phyloP scores from a whole-genome alignment of 345 rosid genomes.

The Combretum micranthum region DNA sequence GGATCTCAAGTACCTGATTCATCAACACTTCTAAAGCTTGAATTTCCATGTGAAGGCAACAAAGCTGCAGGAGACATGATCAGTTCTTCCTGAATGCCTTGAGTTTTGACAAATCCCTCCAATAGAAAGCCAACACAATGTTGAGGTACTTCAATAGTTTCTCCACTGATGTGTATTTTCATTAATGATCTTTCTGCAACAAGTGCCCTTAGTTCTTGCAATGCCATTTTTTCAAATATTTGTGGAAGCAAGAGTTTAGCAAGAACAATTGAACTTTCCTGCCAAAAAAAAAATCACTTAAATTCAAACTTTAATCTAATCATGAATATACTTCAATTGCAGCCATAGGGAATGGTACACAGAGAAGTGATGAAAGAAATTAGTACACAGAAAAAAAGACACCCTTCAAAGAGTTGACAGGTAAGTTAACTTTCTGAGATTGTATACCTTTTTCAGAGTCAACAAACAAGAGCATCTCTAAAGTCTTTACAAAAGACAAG shows the following conservation, averaged over 20 bases:
- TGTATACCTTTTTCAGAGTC: too few species aligned
- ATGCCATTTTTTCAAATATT: conserved; percentile 64
- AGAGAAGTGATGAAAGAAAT: too few species aligned
- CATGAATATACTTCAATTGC: not conserved
- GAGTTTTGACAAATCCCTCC: conserved; percentile 69
- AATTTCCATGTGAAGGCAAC: conserved; percentile 36
- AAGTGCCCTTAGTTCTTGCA: conserved; percentile 78
- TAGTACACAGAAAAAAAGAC: too few species aligned
- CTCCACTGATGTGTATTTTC: conserved; percentile 58
- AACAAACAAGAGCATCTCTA: not conserved
- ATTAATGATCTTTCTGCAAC: conserved; percentile 56
- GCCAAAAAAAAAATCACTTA: conserved; percentile 13
- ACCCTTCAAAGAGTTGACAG: too few species aligned
- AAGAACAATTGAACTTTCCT: conserved; percentile 88
- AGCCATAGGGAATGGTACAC: too few species aligned
- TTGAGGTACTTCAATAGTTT: conserved; percentile 52
- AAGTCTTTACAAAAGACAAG: conserved; percentile 4
- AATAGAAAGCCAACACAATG: conserved; percentile 63
- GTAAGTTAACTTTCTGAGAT: too few species aligned
- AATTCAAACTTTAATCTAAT: not conserved
- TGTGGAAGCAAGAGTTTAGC: conserved; percentile 80
- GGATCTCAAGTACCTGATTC: conserved; percentile 37
- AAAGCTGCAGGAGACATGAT: conserved; percentile 59
- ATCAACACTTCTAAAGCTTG: conserved; percentile 43
- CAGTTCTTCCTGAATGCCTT: conserved; percentile 49